Evolutionary conservation across 805 yeast genomes (phyloP).

Genomic region (Ogataea paradorogensis): DNA sequence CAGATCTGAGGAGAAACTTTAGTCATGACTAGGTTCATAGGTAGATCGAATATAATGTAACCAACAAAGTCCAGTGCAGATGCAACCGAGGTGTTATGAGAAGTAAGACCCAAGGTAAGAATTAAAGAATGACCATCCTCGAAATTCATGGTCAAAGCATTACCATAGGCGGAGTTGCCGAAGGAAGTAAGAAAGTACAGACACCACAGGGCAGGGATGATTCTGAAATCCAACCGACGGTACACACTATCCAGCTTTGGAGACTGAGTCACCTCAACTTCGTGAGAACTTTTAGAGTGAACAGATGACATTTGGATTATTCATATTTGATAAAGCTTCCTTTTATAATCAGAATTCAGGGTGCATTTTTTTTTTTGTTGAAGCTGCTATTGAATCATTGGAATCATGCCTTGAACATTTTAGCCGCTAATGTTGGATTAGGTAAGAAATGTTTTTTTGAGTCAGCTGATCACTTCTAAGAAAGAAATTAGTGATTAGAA

Average conservation of each 20-base stretch:
- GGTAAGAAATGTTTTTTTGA: too few species aligned
- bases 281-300: conserved; percentile 1
- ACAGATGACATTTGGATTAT: conserved; percentile 2
- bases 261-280: background rate
- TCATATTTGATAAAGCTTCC: background rate
- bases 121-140: conserved; percentile 58
- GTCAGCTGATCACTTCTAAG: too few species aligned
- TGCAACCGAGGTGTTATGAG: conserved; percentile 67
- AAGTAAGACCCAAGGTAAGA: conserved; percentile 46
- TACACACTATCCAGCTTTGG: conserved; percentile 48
- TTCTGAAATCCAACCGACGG: conserved; percentile 61
- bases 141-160: conserved; percentile 74
- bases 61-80: conserved; percentile 82
- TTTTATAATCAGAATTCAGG: background rate
- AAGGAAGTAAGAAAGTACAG: conserved; percentile 76
- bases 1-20: conserved; percentile 78
- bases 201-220: conserved; percentile 81
- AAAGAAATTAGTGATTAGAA: too few species aligned
- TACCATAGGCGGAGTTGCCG: conserved; percentile 75
- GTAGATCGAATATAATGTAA: conserved; percentile 78
- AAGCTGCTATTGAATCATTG: conserved; percentile 14
- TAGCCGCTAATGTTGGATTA: too few species aligned
- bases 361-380: conserved; percentile 3
- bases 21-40: conserved; percentile 87
- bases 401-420: background rate